Evolutionary conservation across 2,329 filamentous ascomycete species (phyloP), one percentile per base, ranked within the genome.

Genomic region (Aspergillus sp.): DNA sequence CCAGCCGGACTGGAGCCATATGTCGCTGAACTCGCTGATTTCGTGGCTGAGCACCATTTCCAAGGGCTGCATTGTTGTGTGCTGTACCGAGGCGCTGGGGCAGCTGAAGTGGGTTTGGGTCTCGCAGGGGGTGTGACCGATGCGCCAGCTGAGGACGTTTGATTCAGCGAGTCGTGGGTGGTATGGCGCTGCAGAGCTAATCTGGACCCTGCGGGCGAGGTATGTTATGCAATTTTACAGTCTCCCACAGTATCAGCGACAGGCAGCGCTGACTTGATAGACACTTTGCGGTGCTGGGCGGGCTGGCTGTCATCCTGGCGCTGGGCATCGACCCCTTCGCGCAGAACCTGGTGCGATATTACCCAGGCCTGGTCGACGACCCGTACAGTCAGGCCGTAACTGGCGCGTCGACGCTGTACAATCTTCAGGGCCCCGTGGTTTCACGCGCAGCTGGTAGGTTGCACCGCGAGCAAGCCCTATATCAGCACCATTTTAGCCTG

Each of bases 91-190:
- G 39, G 56, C 50, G 2, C 47, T 64, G 18, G 58, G 56, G 1
- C 60, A 62, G 43, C n/a, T 60, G 5, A 64, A 64, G 36, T 64
- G 60, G 62, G 58, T 61, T 5, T 64, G 62, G 62, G 57, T 62
- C 34, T 38, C 56, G 6, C 56, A 56, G 24, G 41, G 43, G 39
- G 17, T 13, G 0, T 56, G 52, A 15, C 60, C 62, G 3, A 13
- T 62, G 12, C 24, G 7, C 5, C 42, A 64, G 45, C 43, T 64
- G 12, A 18, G 41, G 5, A n/a, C 24, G 1, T 64, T 62, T 42
- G 62, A 64, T 39, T 53, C 44, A 0, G 60, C 62, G 4, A 64
- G 62, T 39, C 57, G 60, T 3, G 60, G 58, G 1, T 15, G 56
- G 5, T 58, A 39, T n/a, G 60, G 62, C 0, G 59, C 58, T 20